phyloP scores from a whole-genome alignment of 352 stramenopile genomes.

The Phytopythium mirpurense region DNA sequence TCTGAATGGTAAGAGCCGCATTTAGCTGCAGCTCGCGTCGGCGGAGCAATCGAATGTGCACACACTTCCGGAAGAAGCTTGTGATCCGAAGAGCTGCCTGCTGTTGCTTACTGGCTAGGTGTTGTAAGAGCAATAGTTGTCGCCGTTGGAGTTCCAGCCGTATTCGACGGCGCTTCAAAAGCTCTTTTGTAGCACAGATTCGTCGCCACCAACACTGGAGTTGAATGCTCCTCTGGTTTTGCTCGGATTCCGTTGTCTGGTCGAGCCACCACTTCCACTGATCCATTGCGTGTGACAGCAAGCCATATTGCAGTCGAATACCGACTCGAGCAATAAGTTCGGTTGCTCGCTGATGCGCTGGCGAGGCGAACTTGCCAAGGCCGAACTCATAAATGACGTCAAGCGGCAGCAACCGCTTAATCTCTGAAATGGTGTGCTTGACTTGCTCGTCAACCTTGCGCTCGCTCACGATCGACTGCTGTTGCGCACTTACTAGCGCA shows the following conservation, averaged over 20 bases:
- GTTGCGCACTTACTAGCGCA: constrained; percentile 11
- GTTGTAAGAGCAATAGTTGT: constrained; percentile 30
- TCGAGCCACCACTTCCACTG: constrained; percentile 36
- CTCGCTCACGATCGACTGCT: constrained; percentile 10
- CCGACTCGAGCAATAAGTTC: constrained; percentile 39
- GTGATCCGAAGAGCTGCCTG: constrained; percentile 45
- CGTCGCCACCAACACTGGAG: constrained; percentile 67
- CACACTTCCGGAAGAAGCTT: constrained; percentile 24
- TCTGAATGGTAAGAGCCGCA: constrained; percentile 35
- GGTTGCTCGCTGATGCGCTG: constrained; percentile 50
- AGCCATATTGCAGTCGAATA: constrained; percentile 28
- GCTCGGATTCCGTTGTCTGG: constrained; percentile 12
- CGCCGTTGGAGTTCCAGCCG: constrained; percentile 34
- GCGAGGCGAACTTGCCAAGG: constrained; percentile 51
- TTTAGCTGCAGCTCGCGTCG: constrained; percentile 6
- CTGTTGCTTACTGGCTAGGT: constrained; percentile 40
- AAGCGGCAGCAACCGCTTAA: constrained; percentile 54
- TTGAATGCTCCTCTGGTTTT: constrained; percentile 6
- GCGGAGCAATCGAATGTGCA: background rate
- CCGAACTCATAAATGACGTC: constrained; percentile 64
- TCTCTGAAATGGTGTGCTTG: constrained; percentile 36
- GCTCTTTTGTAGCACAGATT: constrained; percentile 21
- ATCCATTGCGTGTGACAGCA: constrained; percentile 34
- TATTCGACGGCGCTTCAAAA: constrained; percentile 20
- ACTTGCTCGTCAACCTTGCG: constrained; percentile 26